A percentile compares a stretch with the other conserved stretches of the same genome.
Evolutionary conservation across 179 eudicot genomes (phyloP).

Genomic region (Actinidia chinensis): DNA sequence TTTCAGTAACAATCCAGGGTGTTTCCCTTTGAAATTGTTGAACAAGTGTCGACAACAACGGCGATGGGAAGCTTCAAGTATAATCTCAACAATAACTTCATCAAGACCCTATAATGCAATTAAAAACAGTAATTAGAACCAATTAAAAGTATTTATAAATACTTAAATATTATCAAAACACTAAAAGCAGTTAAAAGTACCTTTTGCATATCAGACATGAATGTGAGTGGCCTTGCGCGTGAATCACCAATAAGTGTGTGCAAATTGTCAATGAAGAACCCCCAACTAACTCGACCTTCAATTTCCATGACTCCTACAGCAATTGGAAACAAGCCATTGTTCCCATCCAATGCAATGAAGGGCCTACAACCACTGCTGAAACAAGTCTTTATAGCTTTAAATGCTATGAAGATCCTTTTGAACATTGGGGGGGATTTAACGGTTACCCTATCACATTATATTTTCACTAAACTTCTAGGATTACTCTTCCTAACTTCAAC

Average conservation of each 20-base stretch:
- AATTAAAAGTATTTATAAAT: no score
- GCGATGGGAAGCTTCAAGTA: neutral
- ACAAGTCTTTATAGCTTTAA: no score
- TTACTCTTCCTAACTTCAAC: neutral
- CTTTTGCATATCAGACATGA: neutral
- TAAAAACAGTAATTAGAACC: no score
- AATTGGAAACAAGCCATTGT: neutral
- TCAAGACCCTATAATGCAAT: neutral
- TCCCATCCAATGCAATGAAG: neutral
- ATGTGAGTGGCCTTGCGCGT: neutral
- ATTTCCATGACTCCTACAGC: neutral
- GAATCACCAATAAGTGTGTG: neutral
- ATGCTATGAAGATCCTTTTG: neutral
- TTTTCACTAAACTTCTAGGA: neutral
- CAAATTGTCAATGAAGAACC: neutral
- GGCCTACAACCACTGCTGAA: no score
- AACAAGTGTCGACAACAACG: neutral
- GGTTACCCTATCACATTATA: neutral
- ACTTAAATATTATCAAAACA: neutral
- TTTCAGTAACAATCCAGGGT: neutral
- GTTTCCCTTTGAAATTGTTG: neutral
- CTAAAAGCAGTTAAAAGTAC: neutral
- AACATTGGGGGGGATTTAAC: neutral
- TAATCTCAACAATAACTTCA: neutral
- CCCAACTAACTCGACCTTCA: neutral